Percentiles rank a stretch among this genome's conserved stretches.
Evolutionary conservation across 2,329 filamentous ascomycete genomes (phyloP).

Genomic region (Alternaria postmessia): DNA sequence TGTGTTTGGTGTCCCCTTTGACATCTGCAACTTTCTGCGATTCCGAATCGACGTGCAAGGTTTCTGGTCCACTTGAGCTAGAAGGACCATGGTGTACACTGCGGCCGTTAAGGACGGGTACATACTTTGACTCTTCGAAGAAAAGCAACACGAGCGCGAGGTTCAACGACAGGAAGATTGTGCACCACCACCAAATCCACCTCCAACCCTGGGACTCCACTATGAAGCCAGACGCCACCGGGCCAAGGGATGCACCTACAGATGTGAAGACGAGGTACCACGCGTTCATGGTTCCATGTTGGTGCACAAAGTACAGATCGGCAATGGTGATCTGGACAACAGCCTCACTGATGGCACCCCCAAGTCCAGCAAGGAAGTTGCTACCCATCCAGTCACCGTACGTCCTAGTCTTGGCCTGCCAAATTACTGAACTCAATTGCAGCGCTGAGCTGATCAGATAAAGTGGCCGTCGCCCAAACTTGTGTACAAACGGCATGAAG

Average conservation of each 20-base stretch:
- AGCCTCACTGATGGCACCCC: constrained; percentile 55
- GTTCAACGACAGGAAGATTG: constrained; percentile 50
- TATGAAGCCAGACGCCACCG: constrained; percentile 54
- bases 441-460: constrained; percentile 55
- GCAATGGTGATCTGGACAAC: constrained; percentile 59
- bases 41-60: not conserved
- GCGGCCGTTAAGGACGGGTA: constrained; percentile 17
- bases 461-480: constrained; percentile 57
- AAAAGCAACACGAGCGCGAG: constrained; percentile 55
- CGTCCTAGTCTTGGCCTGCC: constrained; percentile 55
- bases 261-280: constrained; percentile 55
- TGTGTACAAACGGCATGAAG: constrained; percentile 57
- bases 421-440: constrained; percentile 51
- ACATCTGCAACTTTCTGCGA: constrained; percentile 8
- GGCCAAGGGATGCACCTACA: constrained; percentile 49
- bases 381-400: constrained; percentile 55
- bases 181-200: constrained; percentile 61
- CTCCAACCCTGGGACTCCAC: constrained; percentile 57
- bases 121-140: constrained; percentile 51
- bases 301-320: constrained; percentile 60
- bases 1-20: constrained; percentile 9
- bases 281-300: constrained; percentile 58
- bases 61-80: not conserved
- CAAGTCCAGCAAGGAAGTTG: constrained; percentile 56
- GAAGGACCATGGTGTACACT: not conserved